Percentiles rank a stretch among this genome's conserved stretches.
Conservation (phyloP, 2,329 filamentous ascomycete species). For the Beauveria sp. region DNA sequence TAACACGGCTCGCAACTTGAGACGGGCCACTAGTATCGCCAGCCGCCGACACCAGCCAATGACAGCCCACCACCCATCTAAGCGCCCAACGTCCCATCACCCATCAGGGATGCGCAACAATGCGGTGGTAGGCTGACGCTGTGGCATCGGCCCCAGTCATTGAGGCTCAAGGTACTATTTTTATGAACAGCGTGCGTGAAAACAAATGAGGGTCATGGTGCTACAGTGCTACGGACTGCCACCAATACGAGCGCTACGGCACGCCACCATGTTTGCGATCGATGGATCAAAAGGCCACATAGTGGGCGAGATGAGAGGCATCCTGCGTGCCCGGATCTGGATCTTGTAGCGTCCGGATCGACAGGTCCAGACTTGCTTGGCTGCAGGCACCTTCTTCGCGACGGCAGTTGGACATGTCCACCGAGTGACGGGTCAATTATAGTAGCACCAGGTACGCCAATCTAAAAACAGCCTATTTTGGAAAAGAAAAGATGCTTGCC, state of each 20-base stretch:
- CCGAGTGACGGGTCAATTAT: conserved; percentile 24
- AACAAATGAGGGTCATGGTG: background rate
- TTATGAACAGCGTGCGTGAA: background rate
- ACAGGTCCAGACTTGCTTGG: conserved; percentile 7
- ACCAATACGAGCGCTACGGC: background rate
- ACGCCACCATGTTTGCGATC: background rate
- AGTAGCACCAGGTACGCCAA: conserved; percentile 35
- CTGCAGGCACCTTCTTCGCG: background rate
- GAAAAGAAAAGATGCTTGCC: conserved; percentile 1
- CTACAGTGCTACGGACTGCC: background rate
- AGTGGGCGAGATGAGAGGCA: conserved; percentile 21
- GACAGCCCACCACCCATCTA: conserved; percentile 6
- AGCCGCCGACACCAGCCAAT: conserved; percentile 20
- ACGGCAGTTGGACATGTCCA: background rate
- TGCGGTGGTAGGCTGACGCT: background rate
- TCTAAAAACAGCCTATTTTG: conserved; percentile 20
- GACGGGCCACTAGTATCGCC: conserved; percentile 15
- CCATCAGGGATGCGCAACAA: background rate
- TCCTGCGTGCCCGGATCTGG: conserved; percentile 1
- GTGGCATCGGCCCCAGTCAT: background rate
- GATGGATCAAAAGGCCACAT: conserved; percentile 17
- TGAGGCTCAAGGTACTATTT: background rate
- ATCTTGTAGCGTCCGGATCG: conserved; percentile 3
- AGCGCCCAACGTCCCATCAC: background rate
- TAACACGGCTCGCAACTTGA: conserved; percentile 10